These are phyloP conservation scores for Aureobasidium sp. DNA, from an alignment of 2,329 filamentous ascomycete species.

Conservation along the genomic window DNA sequence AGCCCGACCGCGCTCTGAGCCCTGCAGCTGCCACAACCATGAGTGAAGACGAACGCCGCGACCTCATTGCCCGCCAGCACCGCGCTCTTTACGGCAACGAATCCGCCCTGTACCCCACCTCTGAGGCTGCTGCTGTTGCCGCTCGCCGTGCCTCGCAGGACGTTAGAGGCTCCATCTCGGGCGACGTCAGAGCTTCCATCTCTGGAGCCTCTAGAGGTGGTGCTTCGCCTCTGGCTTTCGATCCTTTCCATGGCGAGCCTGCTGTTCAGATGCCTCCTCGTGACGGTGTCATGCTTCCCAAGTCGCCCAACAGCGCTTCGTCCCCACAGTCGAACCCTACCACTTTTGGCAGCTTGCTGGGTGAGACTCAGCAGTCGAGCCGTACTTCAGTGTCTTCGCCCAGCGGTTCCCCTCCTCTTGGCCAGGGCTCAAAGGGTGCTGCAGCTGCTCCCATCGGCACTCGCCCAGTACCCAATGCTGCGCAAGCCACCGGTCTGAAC, in stretches of 20 bases:
- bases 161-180: conserved; percentile 50
- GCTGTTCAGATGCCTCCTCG: conserved; percentile 46
- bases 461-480: conserved; percentile 55
- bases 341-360: conserved; percentile 41
- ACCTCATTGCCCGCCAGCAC: conserved; percentile 92
- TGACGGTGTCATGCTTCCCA: conserved; percentile 27
- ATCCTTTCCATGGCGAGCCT: conserved; percentile 55
- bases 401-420: conserved; percentile 66
- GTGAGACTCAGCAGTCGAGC: conserved; percentile 50
- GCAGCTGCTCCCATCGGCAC: conserved; percentile 75
- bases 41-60: conserved; percentile 93
- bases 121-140: conserved; percentile 60
- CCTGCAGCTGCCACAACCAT: conserved; percentile 63
- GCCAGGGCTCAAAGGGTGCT: conserved; percentile 50
- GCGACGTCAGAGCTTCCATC: not conserved
- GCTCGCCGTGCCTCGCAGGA: conserved; percentile 57
- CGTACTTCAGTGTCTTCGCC: conserved; percentile 84
- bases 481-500: conserved; percentile 48
- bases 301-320: conserved; percentile 72
- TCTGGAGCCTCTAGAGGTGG: conserved; percentile 52
- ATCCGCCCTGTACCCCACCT: conserved; percentile 61
- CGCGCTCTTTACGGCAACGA: conserved; percentile 82
- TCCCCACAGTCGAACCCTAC: conserved; percentile 67
- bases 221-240: conserved; percentile 73
- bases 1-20: conserved; percentile 77